A percentile compares a stretch with the other conserved stretches of the same genome.
Conservation (phyloP, 2,329 filamentous ascomycete species). For the Aspergillus flavus region DNA sequence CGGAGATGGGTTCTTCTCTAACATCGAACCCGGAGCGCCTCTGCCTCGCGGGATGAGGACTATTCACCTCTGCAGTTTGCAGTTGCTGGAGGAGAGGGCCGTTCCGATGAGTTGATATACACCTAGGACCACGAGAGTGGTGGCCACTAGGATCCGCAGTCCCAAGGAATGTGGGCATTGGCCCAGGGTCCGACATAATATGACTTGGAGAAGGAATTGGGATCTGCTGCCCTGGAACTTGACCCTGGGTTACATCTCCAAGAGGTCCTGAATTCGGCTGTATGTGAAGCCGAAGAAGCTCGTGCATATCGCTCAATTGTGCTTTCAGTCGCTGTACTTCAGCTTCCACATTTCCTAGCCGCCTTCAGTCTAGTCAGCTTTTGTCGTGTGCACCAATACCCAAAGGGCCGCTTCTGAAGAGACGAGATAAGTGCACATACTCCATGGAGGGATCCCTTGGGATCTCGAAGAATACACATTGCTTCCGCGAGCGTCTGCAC, state of each 20-base stretch:
- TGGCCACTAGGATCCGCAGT: background rate
- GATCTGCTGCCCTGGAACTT: background rate
- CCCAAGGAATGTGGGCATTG: constrained; percentile 1
- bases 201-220: background rate
- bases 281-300: constrained; percentile 18
- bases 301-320: constrained; percentile 31
- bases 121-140: background rate
- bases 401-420: background rate
- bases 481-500: constrained; percentile 38
- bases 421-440: constrained; percentile 21
- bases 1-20: constrained; percentile 33
- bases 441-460: constrained; percentile 34
- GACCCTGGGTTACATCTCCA: constrained; percentile 6
- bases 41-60: constrained; percentile 23
- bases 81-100: background rate
- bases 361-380: constrained; percentile 21
- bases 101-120: background rate
- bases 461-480: constrained; percentile 40
- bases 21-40: constrained; percentile 39
- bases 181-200: constrained; percentile 4
- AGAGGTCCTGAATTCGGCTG: constrained; percentile 6
- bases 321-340: constrained; percentile 33
- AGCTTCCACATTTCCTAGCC: constrained; percentile 36
- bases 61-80: background rate
- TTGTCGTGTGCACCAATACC: background rate